These are phyloP conservation scores for Cystofilobasidium ferigula DNA, from an alignment of 768 basidiomycete species.

Conservation along the genomic window DNA sequence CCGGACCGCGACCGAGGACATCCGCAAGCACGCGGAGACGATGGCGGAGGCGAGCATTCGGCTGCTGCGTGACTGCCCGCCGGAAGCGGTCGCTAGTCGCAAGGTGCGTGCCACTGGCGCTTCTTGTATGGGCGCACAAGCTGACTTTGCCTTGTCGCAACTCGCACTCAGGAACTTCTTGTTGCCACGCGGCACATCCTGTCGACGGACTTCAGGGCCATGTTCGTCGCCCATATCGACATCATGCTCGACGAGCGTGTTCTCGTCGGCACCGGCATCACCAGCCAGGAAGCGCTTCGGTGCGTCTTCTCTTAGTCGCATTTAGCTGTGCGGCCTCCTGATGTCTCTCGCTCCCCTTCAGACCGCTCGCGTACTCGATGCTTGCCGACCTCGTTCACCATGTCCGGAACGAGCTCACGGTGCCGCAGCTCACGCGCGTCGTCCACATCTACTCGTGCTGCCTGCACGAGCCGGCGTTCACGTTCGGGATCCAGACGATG, in stretches of 20 bases:
- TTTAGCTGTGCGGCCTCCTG: neutral
- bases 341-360: slow-evolving; percentile 39
- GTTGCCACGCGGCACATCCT: slow-evolving; percentile 85
- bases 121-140: too few relatives aligned
- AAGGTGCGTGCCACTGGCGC: slow-evolving; percentile 55
- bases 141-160: neutral
- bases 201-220: slow-evolving; percentile 61
- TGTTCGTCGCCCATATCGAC: slow-evolving; percentile 70
- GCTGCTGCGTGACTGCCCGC: slow-evolving; percentile 86
- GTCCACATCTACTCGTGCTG: slow-evolving; percentile 75
- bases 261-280: slow-evolving; percentile 69
- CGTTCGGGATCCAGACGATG: slow-evolving; percentile 70
- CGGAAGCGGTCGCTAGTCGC: slow-evolving; percentile 65
- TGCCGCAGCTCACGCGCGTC: slow-evolving; percentile 62
- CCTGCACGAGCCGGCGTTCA: slow-evolving; percentile 75
- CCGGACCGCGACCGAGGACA: slow-evolving; percentile 53
- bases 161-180: slow-evolving; percentile 60
- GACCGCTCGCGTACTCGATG: slow-evolving; percentile 71
- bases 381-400: slow-evolving; percentile 91
- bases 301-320: too few relatives aligned
- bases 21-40: slow-evolving; percentile 64
- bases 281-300: slow-evolving; percentile 76
- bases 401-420: slow-evolving; percentile 66
- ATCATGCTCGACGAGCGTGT: slow-evolving; percentile 84
- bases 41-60: slow-evolving; percentile 70